A percentile compares a stretch with the other conserved stretches of the same genome.
Conservation (phyloP, 2,329 filamentous ascomycete genomes). For the Cladorrhinum sp. region DNA sequence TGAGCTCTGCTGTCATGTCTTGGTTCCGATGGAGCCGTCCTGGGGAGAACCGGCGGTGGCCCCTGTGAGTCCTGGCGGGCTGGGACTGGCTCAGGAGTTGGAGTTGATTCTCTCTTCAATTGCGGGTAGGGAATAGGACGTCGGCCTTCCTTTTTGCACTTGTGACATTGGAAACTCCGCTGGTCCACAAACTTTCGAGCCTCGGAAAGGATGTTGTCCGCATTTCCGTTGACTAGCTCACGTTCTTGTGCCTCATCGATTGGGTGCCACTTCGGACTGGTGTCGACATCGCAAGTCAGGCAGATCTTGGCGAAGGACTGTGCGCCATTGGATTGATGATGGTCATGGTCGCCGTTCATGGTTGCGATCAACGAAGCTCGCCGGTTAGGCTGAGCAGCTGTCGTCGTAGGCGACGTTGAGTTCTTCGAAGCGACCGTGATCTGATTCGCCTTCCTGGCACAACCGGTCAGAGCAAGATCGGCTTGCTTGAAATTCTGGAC, state of each 20-base stretch:
- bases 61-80: constrained; percentile 22
- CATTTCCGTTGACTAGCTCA: constrained; percentile 50
- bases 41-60: constrained; percentile 19
- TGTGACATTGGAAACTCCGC: constrained; percentile 69
- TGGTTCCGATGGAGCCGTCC: constrained; percentile 17
- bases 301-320: constrained; percentile 54
- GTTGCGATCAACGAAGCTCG: constrained; percentile 51
- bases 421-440: constrained; percentile 62
- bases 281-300: constrained; percentile 64
- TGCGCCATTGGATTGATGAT: constrained; percentile 27
- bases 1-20: constrained; percentile 20
- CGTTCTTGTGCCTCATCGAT: constrained; percentile 52
- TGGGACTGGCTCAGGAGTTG: constrained; percentile 28
- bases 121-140: constrained; percentile 38
- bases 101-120: constrained; percentile 29
- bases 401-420: constrained; percentile 39
- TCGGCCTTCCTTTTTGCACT: constrained; percentile 60
- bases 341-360: constrained; percentile 30
- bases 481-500: constrained; percentile 92
- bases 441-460: constrained; percentile 85
- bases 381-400: constrained; percentile 43
- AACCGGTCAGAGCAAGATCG: constrained; percentile 84
- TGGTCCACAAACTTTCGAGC: constrained; percentile 59
- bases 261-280: constrained; percentile 72
- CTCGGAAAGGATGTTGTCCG: constrained; percentile 51